Percentiles rank a stretch among this genome's conserved stretches.
These are phyloP conservation scores for Cladosporium velox DNA, from an alignment of 2,329 filamentous ascomycete species.

Conservation along the genomic window DNA sequence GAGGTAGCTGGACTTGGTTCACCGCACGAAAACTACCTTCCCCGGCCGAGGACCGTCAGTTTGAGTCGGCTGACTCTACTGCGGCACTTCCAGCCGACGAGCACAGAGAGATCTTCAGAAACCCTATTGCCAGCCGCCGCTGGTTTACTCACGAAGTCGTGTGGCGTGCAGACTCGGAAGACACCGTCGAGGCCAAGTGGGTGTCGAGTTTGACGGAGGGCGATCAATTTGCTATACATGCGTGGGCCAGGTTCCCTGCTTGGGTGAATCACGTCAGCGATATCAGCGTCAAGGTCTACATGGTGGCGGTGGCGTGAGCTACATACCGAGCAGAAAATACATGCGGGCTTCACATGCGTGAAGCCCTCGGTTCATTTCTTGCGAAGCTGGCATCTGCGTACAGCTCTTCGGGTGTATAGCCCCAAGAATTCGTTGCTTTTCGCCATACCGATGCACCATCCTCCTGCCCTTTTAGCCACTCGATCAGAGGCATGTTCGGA, in stretches of 20 bases:
- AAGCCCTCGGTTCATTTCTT: neutral
- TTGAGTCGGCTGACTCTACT: neutral
- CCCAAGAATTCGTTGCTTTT: neutral
- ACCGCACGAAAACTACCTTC: conserved; percentile 4
- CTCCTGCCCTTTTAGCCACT: neutral
- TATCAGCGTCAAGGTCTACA: conserved; percentile 12
- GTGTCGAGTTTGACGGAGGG: conserved; percentile 13
- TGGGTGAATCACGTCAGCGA: conserved; percentile 18
- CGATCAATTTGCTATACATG: conserved; percentile 15
- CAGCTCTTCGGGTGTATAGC: neutral
- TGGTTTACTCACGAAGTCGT: conserved; percentile 10
- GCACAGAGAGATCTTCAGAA: neutral
- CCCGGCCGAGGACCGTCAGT: neutral
- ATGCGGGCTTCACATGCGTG: no score
- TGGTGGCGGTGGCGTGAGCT: conserved; percentile 12
- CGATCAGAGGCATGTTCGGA: neutral
- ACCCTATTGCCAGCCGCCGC: neutral
- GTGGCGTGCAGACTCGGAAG: conserved; percentile 11
- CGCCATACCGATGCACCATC: neutral
- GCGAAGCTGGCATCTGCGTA: neutral
- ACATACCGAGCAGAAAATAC: no score
- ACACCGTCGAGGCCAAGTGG: conserved; percentile 16
- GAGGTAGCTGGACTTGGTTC: conserved; percentile 25
- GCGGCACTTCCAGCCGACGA: neutral
- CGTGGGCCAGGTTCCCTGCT: conserved; percentile 17